A percentile compares a stretch with the other conserved stretches of the same genome.
Evolutionary conservation across 768 basidiomycete genomes (phyloP).

Genomic region (Mycena kentingensis): DNA sequence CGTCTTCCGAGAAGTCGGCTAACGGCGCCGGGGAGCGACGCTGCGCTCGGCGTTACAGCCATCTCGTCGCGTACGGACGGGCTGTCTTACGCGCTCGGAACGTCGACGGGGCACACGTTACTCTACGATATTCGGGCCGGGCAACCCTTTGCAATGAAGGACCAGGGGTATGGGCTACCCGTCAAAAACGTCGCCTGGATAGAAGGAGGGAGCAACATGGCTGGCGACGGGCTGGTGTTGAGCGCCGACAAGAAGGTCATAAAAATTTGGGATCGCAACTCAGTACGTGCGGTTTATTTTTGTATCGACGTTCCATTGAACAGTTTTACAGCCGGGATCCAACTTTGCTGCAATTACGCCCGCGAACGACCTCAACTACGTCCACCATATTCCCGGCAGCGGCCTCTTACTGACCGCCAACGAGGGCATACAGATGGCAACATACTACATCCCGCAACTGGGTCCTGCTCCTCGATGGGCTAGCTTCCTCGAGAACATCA

Average conservation of each 20-base stretch:
- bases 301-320: slow-evolving; percentile 8
- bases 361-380: slow-evolving; percentile 82
- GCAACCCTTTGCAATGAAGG: slow-evolving; percentile 83
- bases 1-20: slow-evolving; percentile 59
- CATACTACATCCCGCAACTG: slow-evolving; percentile 93
- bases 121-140: slow-evolving; percentile 92
- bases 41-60: slow-evolving; percentile 71
- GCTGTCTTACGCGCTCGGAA: slow-evolving; percentile 90
- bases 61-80: slow-evolving; percentile 86
- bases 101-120: slow-evolving; percentile 91
- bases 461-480: slow-evolving; percentile 98
- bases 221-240: slow-evolving; percentile 84
- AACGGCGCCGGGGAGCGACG: slow-evolving; percentile 33
- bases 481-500: slow-evolving; percentile 96
- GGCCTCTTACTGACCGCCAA: slow-evolving; percentile 92
- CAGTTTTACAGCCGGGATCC: slow-evolving; percentile 60
- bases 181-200: slow-evolving; percentile 87
- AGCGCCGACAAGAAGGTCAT: slow-evolving; percentile 96
- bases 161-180: slow-evolving; percentile 95
- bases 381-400: slow-evolving; percentile 87
- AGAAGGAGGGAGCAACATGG: slow-evolving; percentile 81
- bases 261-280: slow-evolving; percentile 93
- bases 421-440: slow-evolving; percentile 94
- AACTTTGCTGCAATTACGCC: slow-evolving; percentile 96
- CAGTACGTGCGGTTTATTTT: slow-evolving; percentile 47